Conservation (phyloP, 192 early-diverging fungal species). For the Coemansia sp. region DNA sequence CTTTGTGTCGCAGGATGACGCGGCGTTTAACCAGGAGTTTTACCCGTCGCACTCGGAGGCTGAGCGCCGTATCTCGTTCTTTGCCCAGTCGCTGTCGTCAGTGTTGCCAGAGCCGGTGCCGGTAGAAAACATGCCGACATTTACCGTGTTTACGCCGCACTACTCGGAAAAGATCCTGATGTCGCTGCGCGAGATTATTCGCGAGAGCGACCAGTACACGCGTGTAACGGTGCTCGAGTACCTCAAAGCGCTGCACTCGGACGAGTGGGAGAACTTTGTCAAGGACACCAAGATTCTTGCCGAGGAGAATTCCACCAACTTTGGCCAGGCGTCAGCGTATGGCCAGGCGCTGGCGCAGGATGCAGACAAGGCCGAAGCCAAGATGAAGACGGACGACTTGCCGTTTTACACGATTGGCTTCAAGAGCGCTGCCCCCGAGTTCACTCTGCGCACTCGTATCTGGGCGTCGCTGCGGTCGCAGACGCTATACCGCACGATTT, state of each 20-base stretch:
- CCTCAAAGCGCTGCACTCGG: constrained; percentile 70
- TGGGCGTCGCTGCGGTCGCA: constrained; percentile 86
- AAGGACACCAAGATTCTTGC: constrained; percentile 79
- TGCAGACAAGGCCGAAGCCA: constrained; percentile 58
- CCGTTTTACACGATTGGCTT: constrained; percentile 81
- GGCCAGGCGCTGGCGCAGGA: constrained; percentile 54
- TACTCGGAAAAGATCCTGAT: constrained; percentile 84
- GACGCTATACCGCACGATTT: constrained; percentile 82
- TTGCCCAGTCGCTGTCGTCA: constrained; percentile 81
- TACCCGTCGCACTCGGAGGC: constrained; percentile 75
- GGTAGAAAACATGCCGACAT: constrained; percentile 81
- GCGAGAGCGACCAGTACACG: constrained; percentile 76
- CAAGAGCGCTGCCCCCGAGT: constrained; percentile 77
- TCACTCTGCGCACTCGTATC: constrained; percentile 79
- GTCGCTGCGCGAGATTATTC: constrained; percentile 78
- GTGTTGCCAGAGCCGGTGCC: constrained; percentile 75
- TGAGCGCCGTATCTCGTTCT: constrained; percentile 80
- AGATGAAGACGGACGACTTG: constrained; percentile 73
- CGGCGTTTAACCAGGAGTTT: constrained; percentile 68
- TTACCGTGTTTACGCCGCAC: constrained; percentile 80
- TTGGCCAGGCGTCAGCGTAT: constrained; percentile 52
- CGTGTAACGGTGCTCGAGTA: constrained; percentile 81
- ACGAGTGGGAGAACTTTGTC: constrained; percentile 91
- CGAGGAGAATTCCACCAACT: constrained; percentile 61
- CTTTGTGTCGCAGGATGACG: constrained; percentile 75